Percentiles rank a stretch among this genome's conserved stretches.
phyloP scores from a whole-genome alignment of 768 basidiomycete genomes.

The Pleurotus giganteus region DNA sequence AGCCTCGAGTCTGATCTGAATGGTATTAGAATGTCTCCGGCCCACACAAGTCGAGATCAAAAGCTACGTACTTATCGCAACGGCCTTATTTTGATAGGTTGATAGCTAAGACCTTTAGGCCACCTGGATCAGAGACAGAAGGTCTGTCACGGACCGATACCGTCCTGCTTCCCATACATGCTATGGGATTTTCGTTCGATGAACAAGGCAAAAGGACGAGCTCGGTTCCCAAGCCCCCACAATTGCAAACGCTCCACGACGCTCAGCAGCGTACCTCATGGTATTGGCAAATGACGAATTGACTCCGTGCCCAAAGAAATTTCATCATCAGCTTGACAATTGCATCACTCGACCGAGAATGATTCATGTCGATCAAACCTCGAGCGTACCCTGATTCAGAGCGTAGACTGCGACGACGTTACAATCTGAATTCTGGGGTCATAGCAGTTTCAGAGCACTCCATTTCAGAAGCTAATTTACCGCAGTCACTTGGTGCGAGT shows the following conservation, averaged over 20 bases:
- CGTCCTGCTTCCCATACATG: neutral
- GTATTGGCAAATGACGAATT: neutral
- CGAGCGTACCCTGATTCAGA: neutral
- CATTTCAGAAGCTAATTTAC: neutral
- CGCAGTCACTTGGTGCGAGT: neutral
- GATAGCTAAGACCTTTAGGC: neutral
- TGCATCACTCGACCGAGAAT: too few relatives aligned
- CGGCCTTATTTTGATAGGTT: constrained; percentile 2
- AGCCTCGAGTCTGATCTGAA: neutral
- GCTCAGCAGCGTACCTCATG: too few relatives aligned
- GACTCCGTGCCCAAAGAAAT: neutral
- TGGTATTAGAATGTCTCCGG: neutral
- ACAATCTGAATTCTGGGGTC: neutral
- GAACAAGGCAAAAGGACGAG: too few relatives aligned
- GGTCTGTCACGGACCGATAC: constrained; percentile 2
- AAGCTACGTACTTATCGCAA: constrained; percentile 1
- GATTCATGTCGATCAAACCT: neutral
- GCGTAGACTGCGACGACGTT: neutral
- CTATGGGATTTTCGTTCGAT: neutral
- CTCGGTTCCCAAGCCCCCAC: too few relatives aligned
- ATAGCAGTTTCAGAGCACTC: neutral
- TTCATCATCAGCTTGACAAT: too few relatives aligned
- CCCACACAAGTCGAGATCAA: neutral
- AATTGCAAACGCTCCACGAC: too few relatives aligned
- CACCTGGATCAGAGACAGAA: neutral